Conservation (phyloP, 2,329 filamentous ascomycete species). For the Alternaria incomplexa region DNA sequence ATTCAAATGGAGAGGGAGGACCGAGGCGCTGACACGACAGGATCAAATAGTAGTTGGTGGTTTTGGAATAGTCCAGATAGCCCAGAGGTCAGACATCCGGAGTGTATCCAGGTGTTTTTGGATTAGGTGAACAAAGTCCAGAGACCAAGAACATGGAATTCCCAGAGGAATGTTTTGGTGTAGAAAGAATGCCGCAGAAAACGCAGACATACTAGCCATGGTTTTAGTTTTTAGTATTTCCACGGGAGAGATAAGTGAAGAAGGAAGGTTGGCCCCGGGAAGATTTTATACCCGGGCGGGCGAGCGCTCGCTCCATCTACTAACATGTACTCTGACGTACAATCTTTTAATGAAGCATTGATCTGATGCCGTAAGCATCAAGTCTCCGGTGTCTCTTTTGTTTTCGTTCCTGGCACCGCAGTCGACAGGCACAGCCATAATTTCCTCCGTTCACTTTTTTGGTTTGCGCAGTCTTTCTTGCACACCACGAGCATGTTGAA, state of each 20-base stretch:
- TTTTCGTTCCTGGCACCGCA: background rate
- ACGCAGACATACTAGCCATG: no score
- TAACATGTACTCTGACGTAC: background rate
- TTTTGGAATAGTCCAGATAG: no score
- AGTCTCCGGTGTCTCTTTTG: background rate
- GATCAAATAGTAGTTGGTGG: no score
- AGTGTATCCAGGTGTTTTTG: no score
- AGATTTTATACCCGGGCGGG: background rate
- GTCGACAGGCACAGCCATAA: background rate
- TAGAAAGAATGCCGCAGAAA: background rate
- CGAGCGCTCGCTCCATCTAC: background rate
- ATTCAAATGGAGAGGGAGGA: no score
- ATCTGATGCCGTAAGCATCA: background rate
- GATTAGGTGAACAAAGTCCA: background rate
- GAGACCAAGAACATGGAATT: no score
- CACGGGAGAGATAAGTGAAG: background rate
- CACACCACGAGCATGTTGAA: background rate
- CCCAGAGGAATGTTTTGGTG: background rate
- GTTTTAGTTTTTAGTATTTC: background rate
- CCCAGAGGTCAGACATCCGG: no score
- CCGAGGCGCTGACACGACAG: no score
- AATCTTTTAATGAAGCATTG: background rate
- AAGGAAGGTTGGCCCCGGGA: background rate
- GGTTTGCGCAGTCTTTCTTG: background rate
- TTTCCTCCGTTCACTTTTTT: no score